Evolutionary conservation across 164 flowering plant species (phyloP).

Genomic region (Piper longum): DNA sequence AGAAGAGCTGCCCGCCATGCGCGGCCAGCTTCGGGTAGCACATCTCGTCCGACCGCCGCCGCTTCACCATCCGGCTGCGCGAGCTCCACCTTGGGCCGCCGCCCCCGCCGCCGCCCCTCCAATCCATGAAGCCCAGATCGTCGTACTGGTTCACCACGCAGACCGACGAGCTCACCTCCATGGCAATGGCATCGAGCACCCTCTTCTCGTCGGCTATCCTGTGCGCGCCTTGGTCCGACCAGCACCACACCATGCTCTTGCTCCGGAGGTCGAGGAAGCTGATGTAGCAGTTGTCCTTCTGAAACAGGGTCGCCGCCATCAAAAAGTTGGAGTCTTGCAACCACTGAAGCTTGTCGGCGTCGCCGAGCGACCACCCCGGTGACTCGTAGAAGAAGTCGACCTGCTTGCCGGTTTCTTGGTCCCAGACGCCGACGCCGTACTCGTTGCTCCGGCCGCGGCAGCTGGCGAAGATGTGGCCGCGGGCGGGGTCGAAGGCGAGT

Average conservation of each 20-base stretch:
- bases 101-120: conserved; percentile 33
- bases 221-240: conserved; percentile 57
- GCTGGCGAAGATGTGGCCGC: conserved; percentile 43
- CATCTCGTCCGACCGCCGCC: conserved; percentile 57
- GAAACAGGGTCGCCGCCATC: conserved; percentile 74
- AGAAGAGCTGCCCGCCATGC: conserved; percentile 63
- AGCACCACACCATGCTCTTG: conserved; percentile 68
- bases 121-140: conserved; percentile 76
- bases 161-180: conserved; percentile 52
- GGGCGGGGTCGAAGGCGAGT: conserved; percentile 33
- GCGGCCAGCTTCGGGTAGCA: conserved; percentile 78
- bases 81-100: conserved; percentile 65
- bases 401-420: conserved; percentile 63
- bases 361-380: conserved; percentile 71
- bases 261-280: conserved; percentile 63
- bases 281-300: conserved; percentile 80
- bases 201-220: conserved; percentile 41
- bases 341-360: conserved; percentile 82
- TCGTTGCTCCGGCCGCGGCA: conserved; percentile 83
- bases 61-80: conserved; percentile 52
- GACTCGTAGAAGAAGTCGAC: conserved; percentile 78
- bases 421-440: conserved; percentile 89
- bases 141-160: conserved; percentile 78
- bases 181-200: conserved; percentile 70
- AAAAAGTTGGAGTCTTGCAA: conserved; percentile 45